Base-by-base conservation (phyloP, 2,329 filamentous ascomycete genomes). In the Colletotrichum sp. region DNA sequence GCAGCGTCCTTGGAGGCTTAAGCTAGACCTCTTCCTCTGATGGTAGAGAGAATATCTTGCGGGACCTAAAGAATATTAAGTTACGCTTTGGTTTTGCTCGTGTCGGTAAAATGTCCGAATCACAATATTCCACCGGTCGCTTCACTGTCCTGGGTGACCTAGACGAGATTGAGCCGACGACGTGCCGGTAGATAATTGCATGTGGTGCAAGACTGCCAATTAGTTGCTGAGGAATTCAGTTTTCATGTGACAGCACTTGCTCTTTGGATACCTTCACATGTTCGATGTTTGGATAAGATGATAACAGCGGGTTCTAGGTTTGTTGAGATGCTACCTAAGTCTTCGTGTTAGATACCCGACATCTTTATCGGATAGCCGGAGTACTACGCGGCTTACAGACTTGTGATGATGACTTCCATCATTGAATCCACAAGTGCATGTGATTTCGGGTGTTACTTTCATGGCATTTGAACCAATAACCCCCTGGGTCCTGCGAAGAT, bases 141-240 rank as follows among this genome's bases (percentile, higher is more conserved):
- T 22, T 22, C 43, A 22, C 4, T 22, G 0, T 22, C 6, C 4
- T 13, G 43, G n/a, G 43, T 2, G 43, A 0, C n/a, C n/a, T 0
- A 1, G 10, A 52, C 10, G n/a, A 22, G n/a, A 3, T 22, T 13
- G 6, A 13, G 43, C 43, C n/a, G 43, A 48, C 18, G 39, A 52
- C n/a, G n/a, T 1, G 43, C n/a, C 43, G n/a, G 1, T 13, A 22
- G 3, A 52, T 22, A 5, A 52, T 48, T 0, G n/a, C n/a, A 22
- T 52, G 10, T 13, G 43, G 12, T 52, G n/a, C 4, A 52, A 22
- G 43, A 52, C 4, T 52, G 0, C 43, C 18, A 52, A 22, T 13
- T 0, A 8, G n/a, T 18, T 52, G 0, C 3, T 8, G 0, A 22
- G 12, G n/a, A 0, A 22, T 12, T 2, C 10, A 52, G 3, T 22